Evolutionary conservation across 225 moss, liverwort and hornwort species (phyloP).

Genomic region (Asterella californica): DNA sequence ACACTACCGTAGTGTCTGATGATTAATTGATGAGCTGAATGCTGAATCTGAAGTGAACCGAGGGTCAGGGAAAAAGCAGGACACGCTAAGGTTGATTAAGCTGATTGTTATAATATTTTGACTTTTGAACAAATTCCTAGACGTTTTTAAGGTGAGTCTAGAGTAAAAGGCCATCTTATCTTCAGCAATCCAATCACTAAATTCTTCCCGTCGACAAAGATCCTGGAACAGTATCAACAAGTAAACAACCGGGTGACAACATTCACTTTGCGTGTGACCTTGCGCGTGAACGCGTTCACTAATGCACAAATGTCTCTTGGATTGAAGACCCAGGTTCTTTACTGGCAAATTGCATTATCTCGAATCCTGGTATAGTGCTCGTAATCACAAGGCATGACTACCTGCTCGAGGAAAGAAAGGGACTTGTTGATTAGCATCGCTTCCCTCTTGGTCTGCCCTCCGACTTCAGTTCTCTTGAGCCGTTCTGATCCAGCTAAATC

Average conservation of each 20-base stretch:
- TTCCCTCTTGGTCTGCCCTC: conserved; percentile 65
- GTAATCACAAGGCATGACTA: conserved; percentile 1
- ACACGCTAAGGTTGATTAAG: too few species aligned
- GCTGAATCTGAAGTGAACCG: neutral
- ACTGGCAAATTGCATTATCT: neutral
- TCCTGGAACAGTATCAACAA: too few species aligned
- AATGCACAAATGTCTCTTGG: neutral
- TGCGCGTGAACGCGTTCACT: too few species aligned
- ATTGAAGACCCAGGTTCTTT: neutral
- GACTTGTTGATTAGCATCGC: conserved; percentile 88
- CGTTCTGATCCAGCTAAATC: conserved; percentile 90
- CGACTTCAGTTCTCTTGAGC: conserved; percentile 65
- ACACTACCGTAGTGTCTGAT: neutral
- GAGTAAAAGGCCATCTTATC: neutral
- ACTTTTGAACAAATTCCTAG: too few species aligned
- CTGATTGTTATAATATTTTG: too few species aligned
- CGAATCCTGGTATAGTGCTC: neutral
- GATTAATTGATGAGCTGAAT: neutral
- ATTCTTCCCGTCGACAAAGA: too few species aligned
- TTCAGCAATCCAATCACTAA: too few species aligned
- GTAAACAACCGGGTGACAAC: neutral
- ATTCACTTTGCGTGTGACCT: neutral
- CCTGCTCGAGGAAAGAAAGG: conserved; percentile 86
- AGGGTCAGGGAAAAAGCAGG: too few species aligned
- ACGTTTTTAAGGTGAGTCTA: neutral